phyloP scores from a whole-genome alignment of 768 basidiomycete genomes.

The Tylopilus sp. region DNA sequence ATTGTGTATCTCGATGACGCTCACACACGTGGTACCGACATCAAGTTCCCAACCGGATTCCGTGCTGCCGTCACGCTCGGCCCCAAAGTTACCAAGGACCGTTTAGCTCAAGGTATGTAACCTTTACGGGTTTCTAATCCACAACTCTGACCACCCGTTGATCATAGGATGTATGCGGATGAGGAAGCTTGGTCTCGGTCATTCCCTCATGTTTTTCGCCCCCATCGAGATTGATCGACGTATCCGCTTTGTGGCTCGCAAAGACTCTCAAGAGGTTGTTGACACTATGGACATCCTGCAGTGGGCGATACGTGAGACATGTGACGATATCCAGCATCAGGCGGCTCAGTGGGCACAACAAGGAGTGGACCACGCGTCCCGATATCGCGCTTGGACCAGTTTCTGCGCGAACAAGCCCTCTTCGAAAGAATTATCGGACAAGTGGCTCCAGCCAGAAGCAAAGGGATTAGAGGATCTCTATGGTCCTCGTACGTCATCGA shows the following conservation, averaged over 20 bases:
- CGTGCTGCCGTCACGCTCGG: constrained; percentile 39
- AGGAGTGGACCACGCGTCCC: constrained; percentile 17
- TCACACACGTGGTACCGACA: constrained; percentile 39
- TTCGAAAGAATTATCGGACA: not conserved
- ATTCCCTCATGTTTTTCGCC: constrained; percentile 45
- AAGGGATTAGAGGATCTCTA: constrained; percentile 38
- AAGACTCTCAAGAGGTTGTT: constrained; percentile 1
- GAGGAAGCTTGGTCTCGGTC: constrained; percentile 43
- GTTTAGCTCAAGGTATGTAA: constrained; percentile 32
- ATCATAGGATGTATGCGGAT: constrained; percentile 46
- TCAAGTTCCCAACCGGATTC: constrained; percentile 32
- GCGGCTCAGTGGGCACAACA: constrained; percentile 43
- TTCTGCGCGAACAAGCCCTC: constrained; percentile 1
- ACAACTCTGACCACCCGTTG: not conserved
- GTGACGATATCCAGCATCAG: constrained; percentile 38
- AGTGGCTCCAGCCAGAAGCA: constrained; percentile 42
- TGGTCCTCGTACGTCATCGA: not conserved
- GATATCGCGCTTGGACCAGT: constrained; percentile 16
- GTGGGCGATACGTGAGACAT: constrained; percentile 47
- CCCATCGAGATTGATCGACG: constrained; percentile 36
- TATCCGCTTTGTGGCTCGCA: constrained; percentile 30
- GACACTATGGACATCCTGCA: constrained; percentile 37
- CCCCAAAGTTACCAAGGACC: constrained; percentile 37
- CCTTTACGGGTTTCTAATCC: not conserved
- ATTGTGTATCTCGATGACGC: constrained; percentile 39